phyloP scores from a whole-genome alignment of 352 stramenopile genomes.

The Pythium apleroticum region DNA sequence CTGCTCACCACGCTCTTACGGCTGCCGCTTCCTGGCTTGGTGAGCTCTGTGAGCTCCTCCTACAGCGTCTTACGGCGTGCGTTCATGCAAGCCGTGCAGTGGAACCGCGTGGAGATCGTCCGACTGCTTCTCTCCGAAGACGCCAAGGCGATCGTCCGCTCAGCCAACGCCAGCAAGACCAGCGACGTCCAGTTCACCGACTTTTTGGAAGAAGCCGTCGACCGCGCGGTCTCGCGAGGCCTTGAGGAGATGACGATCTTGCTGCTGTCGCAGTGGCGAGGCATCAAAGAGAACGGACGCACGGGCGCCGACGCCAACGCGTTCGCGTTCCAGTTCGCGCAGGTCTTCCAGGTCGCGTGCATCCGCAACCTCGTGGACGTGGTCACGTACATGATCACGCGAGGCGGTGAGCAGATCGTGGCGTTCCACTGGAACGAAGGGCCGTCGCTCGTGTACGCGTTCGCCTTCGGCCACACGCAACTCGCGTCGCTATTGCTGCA shows the following conservation, averaged over 20 bases:
- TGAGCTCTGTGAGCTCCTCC: conserved; percentile 8
- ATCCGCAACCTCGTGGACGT: conserved; percentile 47
- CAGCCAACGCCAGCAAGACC: neutral
- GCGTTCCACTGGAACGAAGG: conserved; percentile 65
- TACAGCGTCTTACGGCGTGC: conserved; percentile 51
- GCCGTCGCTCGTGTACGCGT: conserved; percentile 53
- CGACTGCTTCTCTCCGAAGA: conserved; percentile 31
- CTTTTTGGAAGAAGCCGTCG: conserved; percentile 60
- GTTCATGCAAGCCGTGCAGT: conserved; percentile 60
- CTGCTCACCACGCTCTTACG: conserved; percentile 15
- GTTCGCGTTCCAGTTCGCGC: conserved; percentile 72
- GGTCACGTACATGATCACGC: conserved; percentile 49
- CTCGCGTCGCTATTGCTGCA: conserved; percentile 34
- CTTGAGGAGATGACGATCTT: conserved; percentile 63
- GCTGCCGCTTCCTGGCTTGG: conserved; percentile 18
- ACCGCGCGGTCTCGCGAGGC: conserved; percentile 53
- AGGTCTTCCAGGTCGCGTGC: conserved; percentile 60
- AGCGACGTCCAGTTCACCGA: conserved; percentile 31
- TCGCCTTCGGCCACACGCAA: conserved; percentile 56
- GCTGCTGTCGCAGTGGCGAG: conserved; percentile 51
- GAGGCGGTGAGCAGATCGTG: conserved; percentile 54
- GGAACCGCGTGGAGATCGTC: conserved; percentile 57
- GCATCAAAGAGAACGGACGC: conserved; percentile 39
- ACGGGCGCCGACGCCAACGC: conserved; percentile 33
- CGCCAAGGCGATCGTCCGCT: neutral